Base-by-base conservation (phyloP, 805 yeast genomes). In the Teunomyces barrocoloradensis region DNA sequence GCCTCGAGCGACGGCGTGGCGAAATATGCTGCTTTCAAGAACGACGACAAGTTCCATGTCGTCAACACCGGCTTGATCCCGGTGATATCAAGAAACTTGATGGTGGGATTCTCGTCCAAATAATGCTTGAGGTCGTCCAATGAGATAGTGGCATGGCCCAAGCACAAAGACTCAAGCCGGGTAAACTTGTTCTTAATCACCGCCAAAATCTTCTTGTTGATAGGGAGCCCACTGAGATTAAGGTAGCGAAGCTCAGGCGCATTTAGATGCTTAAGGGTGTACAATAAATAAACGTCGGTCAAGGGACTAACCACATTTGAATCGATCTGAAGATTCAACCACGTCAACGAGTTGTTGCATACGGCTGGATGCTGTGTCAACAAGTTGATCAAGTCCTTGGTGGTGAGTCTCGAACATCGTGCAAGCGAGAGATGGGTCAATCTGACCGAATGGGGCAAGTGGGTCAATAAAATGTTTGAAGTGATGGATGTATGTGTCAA, bases 401-500 rank as follows among this genome's bases (percentile, higher is more conserved):
- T 84, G 18, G 89, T 80, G 43, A 89, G 71, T 55, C 83, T 80
- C 38, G 85, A 79, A 55, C 77, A 72, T 30, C 75, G 60, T 1
- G 75, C 68, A 51, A 73, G 68, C 5, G 95, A 86, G 43, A 90
- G 67, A 66, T 88, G 96, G 0, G 96, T 84, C 35, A 90, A 68
- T 54, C 76, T 71, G 15, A 85, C 81, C 12, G 81, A 59, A 12
- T 66, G 69, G 2, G 89, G 86, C 18, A 89, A 63, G 47, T 58
- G 57, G 18, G 75, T 66, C 47, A 70, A 63, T 34, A 90, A 72
- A 0, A 80, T 78, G n/a, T 77, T 73, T 3, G 87, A 82, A 1
- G 84, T 82, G 35, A 90, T 79, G 39, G 85, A 81, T 0, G 97
- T 90, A 58, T 89, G 96, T 12, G 87, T 82, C 43, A 91, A 71